These are phyloP conservation scores for Sisymbrium altissimum DNA, from an alignment of 345 rosid genomes.

Conservation along the genomic window DNA sequence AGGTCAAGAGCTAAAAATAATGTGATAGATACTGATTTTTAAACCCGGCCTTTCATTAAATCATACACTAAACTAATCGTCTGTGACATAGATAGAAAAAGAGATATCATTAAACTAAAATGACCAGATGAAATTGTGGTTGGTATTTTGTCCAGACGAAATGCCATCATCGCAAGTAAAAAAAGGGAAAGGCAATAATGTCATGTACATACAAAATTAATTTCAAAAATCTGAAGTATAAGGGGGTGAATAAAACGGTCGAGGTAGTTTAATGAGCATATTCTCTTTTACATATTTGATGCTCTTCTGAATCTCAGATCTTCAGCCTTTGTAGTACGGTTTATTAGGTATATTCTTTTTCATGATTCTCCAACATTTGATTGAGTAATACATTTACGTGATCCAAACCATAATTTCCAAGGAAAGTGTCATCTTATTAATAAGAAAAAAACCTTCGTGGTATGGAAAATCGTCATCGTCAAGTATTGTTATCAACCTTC, in stretches of 20 bases:
- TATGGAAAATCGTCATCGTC: background rate
- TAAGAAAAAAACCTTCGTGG: background rate
- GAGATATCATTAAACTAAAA: background rate
- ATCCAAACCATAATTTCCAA: background rate
- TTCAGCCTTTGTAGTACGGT: background rate
- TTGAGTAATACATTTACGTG: background rate
- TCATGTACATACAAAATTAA: background rate
- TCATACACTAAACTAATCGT: no score
- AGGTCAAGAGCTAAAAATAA: background rate
- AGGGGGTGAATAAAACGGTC: background rate
- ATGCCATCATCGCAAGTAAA: background rate
- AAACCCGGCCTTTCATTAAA: no score
- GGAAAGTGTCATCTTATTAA: background rate
- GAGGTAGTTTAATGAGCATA: slow-evolving; percentile 22
- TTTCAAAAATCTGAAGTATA: background rate
- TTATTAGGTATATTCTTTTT: slow-evolving; percentile 26
- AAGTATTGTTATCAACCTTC: background rate
- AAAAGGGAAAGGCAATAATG: background rate
- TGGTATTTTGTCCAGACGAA: background rate
- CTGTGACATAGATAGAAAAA: background rate
- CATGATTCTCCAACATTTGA: slow-evolving; percentile 9
- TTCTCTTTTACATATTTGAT: slow-evolving; percentile 24
- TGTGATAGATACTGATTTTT: background rate
- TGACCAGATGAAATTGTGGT: background rate
- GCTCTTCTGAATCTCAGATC: slow-evolving; percentile 22